phyloP scores from a whole-genome alignment of 2,329 filamentous ascomycete species.

The Cephalotrichum gorgonifer region DNA sequence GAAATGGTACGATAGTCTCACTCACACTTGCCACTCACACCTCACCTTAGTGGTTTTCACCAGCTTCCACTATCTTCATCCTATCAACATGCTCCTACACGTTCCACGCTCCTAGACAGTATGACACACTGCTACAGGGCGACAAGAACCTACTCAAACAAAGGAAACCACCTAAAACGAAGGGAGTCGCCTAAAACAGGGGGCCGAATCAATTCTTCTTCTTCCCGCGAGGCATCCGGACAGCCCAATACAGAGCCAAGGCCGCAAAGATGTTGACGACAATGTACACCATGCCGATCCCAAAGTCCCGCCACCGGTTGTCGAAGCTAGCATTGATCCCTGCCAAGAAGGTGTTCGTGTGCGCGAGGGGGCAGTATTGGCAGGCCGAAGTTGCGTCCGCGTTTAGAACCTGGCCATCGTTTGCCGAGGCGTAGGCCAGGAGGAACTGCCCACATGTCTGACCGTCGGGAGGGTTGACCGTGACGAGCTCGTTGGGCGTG shows the following conservation, averaged over 20 bases:
- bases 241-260: constrained; percentile 51
- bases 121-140: no score
- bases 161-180: no score
- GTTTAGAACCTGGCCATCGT: constrained; percentile 53
- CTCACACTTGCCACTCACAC: no score
- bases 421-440: constrained; percentile 35
- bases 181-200: no score
- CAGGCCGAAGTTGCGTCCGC: constrained; percentile 44
- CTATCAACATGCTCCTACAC: no score
- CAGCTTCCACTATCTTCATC: no score
- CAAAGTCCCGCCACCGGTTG: constrained; percentile 60
- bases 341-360: constrained; percentile 51
- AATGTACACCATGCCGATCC: constrained; percentile 58
- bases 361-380: constrained; percentile 53
- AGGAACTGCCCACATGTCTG: constrained; percentile 58
- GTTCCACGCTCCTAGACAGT: no score
- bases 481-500: constrained; percentile 43
- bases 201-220: constrained; percentile 22
- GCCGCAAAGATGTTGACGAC: constrained; percentile 51
- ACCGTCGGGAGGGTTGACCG: constrained; percentile 53
- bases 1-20: no score
- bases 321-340: constrained; percentile 34
- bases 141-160: no score
- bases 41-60: no score
- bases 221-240: constrained; percentile 32